A percentile compares a stretch with the other conserved stretches of the same genome.
phyloP scores from a whole-genome alignment of 2,329 filamentous ascomycete genomes.

The Xylariaceae sp. region DNA sequence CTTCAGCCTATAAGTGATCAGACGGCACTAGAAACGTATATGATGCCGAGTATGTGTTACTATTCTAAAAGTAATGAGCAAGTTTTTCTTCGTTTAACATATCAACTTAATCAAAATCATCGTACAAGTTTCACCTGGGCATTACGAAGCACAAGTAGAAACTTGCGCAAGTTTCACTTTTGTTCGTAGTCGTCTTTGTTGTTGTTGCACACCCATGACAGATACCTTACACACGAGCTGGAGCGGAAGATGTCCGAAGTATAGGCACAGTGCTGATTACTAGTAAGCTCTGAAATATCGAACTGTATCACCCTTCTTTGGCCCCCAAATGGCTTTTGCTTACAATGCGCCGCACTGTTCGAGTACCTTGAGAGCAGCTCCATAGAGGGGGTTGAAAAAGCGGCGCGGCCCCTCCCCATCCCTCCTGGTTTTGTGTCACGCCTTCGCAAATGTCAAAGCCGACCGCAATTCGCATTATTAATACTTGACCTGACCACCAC shows the following conservation, averaged over 20 bases:
- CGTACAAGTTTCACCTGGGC: conserved; percentile 31
- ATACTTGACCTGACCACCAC: conserved; percentile 1
- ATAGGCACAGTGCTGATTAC: conserved; percentile 8
- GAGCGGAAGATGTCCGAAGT: conserved; percentile 28
- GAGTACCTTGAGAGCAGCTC: conserved; percentile 20
- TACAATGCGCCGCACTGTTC: conserved; percentile 40
- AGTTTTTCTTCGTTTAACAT: conserved; percentile 26
- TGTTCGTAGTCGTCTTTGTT: background rate
- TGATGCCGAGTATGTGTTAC: background rate
- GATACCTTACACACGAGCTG: conserved; percentile 30
- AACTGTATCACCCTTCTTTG: no score
- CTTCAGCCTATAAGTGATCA: conserved; percentile 20
- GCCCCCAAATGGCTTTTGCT: no score
- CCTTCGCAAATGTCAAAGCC: conserved; percentile 7
- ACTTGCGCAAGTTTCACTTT: conserved; percentile 39
- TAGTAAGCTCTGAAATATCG: conserved; percentile 1
- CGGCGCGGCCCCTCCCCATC: background rate
- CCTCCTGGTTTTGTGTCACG: background rate
- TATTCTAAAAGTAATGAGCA: conserved; percentile 30
- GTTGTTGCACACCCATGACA: background rate
- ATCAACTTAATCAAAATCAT: conserved; percentile 19
- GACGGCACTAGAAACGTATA: background rate
- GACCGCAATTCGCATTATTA: conserved; percentile 28
- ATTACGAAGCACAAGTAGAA: conserved; percentile 25
- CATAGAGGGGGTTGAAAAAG: conserved; percentile 10